Base-by-base conservation (phyloP, 805 yeast genomes). In the Yamadazyma philogaea region DNA sequence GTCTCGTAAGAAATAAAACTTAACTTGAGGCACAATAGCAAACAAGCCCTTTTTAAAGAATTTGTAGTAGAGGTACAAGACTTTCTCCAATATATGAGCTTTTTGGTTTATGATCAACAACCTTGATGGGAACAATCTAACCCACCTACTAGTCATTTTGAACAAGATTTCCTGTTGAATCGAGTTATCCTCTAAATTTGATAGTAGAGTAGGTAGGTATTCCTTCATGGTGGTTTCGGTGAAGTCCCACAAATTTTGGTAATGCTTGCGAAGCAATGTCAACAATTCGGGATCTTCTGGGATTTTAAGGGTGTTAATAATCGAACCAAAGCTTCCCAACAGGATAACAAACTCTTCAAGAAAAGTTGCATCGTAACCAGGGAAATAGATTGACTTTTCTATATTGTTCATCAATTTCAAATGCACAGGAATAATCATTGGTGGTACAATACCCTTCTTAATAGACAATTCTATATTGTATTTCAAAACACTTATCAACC, bases 1-100 rank as follows among this genome's bases (percentile, higher is more conserved):
- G 50, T 68, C 74, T 20, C 72, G 45, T 8, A 68, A 45, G 42
- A 63, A 66, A 50, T 63, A 65, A 45, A 60, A 68, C 44, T 62
- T 66, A n/a, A 67, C 59, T 37, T 68, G 74, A 2, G 74, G 74
- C 18, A 61, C 52, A 15, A 66, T 48, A 1, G 69, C 66, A 47
- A 52, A 64, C 17, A 66, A 46, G 0, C 62, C 53, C 44, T 66
- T 67, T 39, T 61, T 64, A 40, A 65, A 56, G 6, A 57, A 55
- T 39, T 62, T 59, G 52, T 52, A 63, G 47, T 59, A 66, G 11
- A 68, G 48, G 38, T 58, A 65, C 17, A 68, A 42, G 12, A 67
- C 47, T 34, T 57, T 56, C 38, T 61, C 70, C 20, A 64, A 42
- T 7, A 71, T 65, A 34, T 64, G 60, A 17, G 63, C 44, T 6